Evolutionary conservation across 768 basidiomycete species (phyloP).

Genomic region (Boletus rex-veris): DNA sequence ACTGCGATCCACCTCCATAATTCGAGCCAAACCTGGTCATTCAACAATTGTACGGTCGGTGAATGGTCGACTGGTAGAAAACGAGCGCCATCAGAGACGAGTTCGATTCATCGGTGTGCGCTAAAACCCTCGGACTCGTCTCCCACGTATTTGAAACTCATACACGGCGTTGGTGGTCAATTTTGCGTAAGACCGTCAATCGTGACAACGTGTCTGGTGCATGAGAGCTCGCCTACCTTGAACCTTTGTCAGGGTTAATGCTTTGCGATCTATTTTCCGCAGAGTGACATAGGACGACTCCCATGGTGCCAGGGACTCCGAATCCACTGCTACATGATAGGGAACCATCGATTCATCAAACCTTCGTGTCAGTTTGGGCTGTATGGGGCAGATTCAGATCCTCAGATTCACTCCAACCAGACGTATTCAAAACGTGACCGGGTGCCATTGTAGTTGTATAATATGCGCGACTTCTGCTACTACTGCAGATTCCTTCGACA

Average conservation of each 20-base stretch:
- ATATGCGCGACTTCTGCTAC: slow-evolving; percentile 12
- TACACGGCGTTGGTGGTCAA: slow-evolving; percentile 8
- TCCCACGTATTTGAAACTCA: slow-evolving; percentile 18
- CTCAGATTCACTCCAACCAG: slow-evolving; percentile 10
- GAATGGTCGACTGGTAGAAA: background rate
- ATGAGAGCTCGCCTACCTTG: background rate
- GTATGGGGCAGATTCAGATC: slow-evolving; percentile 8
- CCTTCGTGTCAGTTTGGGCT: slow-evolving; percentile 15
- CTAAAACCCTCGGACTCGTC: slow-evolving; percentile 18
- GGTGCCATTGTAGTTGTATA: slow-evolving; percentile 16
- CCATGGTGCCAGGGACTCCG: slow-evolving; percentile 11
- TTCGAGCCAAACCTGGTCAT: slow-evolving; percentile 4
- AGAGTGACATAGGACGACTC: slow-evolving; percentile 1
- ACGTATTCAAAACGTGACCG: slow-evolving; percentile 27
- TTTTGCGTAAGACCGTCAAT: slow-evolving; percentile 13
- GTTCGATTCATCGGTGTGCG: slow-evolving; percentile 6
- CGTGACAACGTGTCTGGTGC: slow-evolving; percentile 14
- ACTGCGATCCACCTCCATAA: slow-evolving; percentile 9
- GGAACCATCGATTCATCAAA: slow-evolving; percentile 6
- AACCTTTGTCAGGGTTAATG: slow-evolving; percentile 2
- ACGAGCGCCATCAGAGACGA: background rate
- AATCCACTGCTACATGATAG: slow-evolving; percentile 16
- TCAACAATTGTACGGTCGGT: background rate
- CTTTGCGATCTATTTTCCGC: slow-evolving; percentile 1
- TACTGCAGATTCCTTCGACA: slow-evolving; percentile 5